Base-by-base conservation (phyloP, 345 rosid species). In the Isatis tinctoria region DNA sequence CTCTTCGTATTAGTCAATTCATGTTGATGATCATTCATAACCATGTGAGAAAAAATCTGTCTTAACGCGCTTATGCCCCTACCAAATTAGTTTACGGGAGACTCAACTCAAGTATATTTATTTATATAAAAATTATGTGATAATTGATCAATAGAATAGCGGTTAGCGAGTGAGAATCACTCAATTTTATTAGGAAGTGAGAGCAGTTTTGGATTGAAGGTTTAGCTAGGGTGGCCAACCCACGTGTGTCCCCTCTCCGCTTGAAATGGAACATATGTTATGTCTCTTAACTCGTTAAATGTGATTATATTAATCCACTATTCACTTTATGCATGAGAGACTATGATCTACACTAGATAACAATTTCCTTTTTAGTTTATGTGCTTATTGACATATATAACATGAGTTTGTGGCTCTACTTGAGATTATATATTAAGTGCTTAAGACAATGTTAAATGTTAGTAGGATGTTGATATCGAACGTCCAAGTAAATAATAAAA, bases 211-310 rank as follows among this genome's bases (percentile, higher is more conserved):
- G 41, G 66, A 45, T 65, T 45, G 66, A 64, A 67, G 74, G 54
- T 61, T 22, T 60, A 71, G 72, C 74, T 53, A 67, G 60, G 73
- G 52, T 78, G 81, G 69, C 81, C 8, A 69, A 67, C 41, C 74
- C 81, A 78, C 78, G 81, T 78, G 74, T 73, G 81, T 73, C 24
- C 74, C 77, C 78, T 73, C 81, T 73, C 81, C 73, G 70, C 66
- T 73, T 78, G 69, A 77, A 70, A 65, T 71, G 80, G 67, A 70
- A 77, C 80, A 77, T 70, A 48, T 65, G 68, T 70, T 49, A 64
- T 77, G 76, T 65, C 72, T 77, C 18, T 65, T 26, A 71, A 71
- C 76, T 77, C 57, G 8, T 22, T 48, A 56, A 62, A 58, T 48
- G 68, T 63, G 10, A 70, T 58, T 71, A 37, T 22, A 7, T 20